Conservation (phyloP, 2,329 filamentous ascomycete species). For the Diaporthe sp. region DNA sequence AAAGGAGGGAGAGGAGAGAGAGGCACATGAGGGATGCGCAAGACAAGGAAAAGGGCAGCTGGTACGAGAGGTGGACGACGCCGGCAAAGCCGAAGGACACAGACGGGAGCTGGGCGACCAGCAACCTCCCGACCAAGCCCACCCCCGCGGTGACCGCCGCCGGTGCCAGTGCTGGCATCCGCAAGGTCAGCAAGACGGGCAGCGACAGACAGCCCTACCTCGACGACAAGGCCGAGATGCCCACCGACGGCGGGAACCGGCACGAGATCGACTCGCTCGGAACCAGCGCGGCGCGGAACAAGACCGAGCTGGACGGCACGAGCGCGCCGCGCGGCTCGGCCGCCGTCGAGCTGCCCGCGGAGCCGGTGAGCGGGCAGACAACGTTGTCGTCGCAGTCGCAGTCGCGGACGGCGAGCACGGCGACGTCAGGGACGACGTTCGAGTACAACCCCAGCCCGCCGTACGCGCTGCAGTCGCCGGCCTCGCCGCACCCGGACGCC, state of each 20-base stretch:
- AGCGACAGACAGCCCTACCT: conserved; percentile 3
- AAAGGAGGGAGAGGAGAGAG: conserved; percentile 4
- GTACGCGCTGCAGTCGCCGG: conserved; percentile 27
- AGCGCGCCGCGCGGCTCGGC: neutral
- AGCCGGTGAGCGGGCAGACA: conserved; percentile 19
- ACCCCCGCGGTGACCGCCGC: neutral
- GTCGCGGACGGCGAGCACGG: conserved; percentile 10
- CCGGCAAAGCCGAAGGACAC: neutral
- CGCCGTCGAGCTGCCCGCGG: conserved; percentile 30
- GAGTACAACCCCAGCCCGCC: conserved; percentile 24
- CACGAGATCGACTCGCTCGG: conserved; percentile 10
- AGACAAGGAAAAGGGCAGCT: conserved; percentile 7
- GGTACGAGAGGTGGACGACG: conserved; percentile 18
- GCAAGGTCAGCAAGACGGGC: neutral
- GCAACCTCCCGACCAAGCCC: neutral
- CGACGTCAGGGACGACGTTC: conserved; percentile 10
- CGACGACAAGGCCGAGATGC: conserved; percentile 33
- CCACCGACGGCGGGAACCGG: conserved; percentile 4
- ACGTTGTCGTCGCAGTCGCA: neutral
- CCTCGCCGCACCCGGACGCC: neutral
- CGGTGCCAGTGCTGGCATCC: neutral
- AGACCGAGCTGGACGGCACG: neutral
- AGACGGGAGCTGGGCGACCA: neutral
- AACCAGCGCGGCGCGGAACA: conserved; percentile 2
- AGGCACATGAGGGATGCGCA: neutral